Conservation (phyloP, 805 yeast genomes). For the Hanseniaspora jakobsenii region DNA sequence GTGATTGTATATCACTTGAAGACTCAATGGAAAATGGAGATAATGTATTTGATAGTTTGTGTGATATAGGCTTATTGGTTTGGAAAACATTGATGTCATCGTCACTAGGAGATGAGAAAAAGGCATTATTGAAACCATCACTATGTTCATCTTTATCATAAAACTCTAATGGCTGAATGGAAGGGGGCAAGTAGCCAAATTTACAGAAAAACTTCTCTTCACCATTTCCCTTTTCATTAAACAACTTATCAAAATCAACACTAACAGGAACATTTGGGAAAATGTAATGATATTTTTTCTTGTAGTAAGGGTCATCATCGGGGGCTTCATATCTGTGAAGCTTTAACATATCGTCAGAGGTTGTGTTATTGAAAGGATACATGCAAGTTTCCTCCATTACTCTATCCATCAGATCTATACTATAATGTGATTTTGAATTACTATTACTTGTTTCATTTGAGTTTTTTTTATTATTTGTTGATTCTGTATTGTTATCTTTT, state of each 20-base stretch:
- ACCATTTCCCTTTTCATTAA: constrained; percentile 1
- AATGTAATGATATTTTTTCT: constrained; percentile 8
- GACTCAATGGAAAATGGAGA: too few relatives aligned
- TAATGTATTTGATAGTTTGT: too few relatives aligned
- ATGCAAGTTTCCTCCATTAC: constrained; percentile 1
- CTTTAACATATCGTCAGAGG: background rate
- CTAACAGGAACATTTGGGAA: constrained; percentile 10
- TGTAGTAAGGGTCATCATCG: background rate
- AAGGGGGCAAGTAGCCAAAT: constrained; percentile 14
- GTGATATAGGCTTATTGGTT: too few relatives aligned
- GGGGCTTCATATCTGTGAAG: constrained; percentile 8
- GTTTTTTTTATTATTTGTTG: background rate
- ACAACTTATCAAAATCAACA: too few relatives aligned
- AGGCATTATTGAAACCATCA: too few relatives aligned
- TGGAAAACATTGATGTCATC: too few relatives aligned
- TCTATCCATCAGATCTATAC: constrained; percentile 1
- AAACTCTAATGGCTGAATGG: too few relatives aligned
- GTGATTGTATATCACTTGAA: too few relatives aligned
- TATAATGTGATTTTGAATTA: background rate
- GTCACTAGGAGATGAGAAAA: too few relatives aligned
- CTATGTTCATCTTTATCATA: too few relatives aligned
- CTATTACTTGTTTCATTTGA: background rate
- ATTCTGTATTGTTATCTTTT: background rate
- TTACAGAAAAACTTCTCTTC: constrained; percentile 12
- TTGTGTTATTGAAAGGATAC: constrained; percentile 6